Evolutionary conservation across 176 grass and related monocot species (phyloP), one percentile per base, ranked within the genome.

Genomic region (Oryza coarctata): DNA sequence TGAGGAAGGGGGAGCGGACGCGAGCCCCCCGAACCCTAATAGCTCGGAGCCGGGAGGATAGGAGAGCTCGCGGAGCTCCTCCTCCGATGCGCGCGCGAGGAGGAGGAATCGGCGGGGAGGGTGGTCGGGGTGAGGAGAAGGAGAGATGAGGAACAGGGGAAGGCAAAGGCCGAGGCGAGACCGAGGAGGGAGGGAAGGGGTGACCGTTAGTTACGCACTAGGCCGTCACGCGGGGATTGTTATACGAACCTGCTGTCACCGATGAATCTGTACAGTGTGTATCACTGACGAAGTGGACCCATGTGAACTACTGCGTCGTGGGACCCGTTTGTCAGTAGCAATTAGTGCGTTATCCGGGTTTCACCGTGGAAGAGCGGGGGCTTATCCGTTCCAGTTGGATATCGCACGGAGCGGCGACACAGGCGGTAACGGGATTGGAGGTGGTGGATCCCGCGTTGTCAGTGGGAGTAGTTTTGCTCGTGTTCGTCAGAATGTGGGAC

Each of bases 221-320:
- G 79, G 88, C 83, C 88, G 88, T 90, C 79, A 86, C 68, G n/a
- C 71, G 20, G 52, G 76, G 50, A 3, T 17, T 65, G 82, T 84
- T 69, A 58, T 2, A 8, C 25, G 26, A 52, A 76, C 63, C 30
- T n/a, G 32, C 8, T 11, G 13, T 5, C 39, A 63, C 76, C 7
- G 2, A 39, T 55, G 1, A 6, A 55, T 55, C 15, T 50, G 1
- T 47, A 17, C 10, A 17, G 14, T 3, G 1, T 17, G 14, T 12
- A 3, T 10, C 55, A 11, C 55, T 25, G 55, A 60, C 9, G 8
- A 10, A 10, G 12, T 8, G 68, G 88, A 18, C 17, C 82, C 13
- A 0, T 1, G 0, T 1, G 0, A 1, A 2, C 1, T 9, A 33
- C 14, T 18, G 4, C 1, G 0, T 3, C 0, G 0, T 1, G 0